phyloP scores from a whole-genome alignment of 1,284 basidiomycete species.

The Melampsora medusae region DNA sequence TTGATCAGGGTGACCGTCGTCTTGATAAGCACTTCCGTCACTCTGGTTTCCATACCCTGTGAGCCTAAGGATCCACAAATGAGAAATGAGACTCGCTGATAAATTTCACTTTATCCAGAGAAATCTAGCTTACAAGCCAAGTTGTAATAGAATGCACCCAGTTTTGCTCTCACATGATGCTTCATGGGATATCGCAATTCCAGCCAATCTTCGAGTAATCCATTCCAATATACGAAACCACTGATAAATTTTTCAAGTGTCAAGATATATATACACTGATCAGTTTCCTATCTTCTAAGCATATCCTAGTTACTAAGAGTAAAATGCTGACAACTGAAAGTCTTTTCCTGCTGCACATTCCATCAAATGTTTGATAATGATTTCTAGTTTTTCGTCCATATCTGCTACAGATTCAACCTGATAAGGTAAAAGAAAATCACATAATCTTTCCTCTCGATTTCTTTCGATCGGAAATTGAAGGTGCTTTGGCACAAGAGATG shows the following conservation, averaged over 20 bases:
- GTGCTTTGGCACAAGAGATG: constrained; percentile 21
- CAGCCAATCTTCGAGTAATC: constrained; percentile 65
- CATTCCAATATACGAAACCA: constrained; percentile 54
- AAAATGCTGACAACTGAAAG: constrained; percentile 60
- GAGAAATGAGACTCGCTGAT: neutral
- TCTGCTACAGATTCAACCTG: constrained; percentile 72
- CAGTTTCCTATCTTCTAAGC: constrained; percentile 62
- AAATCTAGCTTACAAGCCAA: constrained; percentile 58
- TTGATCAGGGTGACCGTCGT: constrained; percentile 70
- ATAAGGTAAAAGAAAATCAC: constrained; percentile 65
- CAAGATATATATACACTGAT: constrained; percentile 7
- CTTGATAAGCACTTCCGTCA: constrained; percentile 69
- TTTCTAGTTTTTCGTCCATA: constrained; percentile 76
- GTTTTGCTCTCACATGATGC: constrained; percentile 69
- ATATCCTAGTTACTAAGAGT: constrained; percentile 60
- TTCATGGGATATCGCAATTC: constrained; percentile 82
- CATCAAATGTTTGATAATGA: constrained; percentile 69
- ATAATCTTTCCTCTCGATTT: constrained; percentile 45
- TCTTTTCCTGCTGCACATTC: constrained; percentile 78
- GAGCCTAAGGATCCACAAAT: constrained; percentile 57
- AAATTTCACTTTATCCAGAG: neutral
- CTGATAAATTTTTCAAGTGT: constrained; percentile 45
- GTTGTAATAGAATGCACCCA: constrained; percentile 81
- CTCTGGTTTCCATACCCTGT: constrained; percentile 70
- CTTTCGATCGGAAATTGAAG: constrained; percentile 45